Conservation (phyloP, 148 eudicot genomes). For the Dianthus caryophyllus region DNA sequence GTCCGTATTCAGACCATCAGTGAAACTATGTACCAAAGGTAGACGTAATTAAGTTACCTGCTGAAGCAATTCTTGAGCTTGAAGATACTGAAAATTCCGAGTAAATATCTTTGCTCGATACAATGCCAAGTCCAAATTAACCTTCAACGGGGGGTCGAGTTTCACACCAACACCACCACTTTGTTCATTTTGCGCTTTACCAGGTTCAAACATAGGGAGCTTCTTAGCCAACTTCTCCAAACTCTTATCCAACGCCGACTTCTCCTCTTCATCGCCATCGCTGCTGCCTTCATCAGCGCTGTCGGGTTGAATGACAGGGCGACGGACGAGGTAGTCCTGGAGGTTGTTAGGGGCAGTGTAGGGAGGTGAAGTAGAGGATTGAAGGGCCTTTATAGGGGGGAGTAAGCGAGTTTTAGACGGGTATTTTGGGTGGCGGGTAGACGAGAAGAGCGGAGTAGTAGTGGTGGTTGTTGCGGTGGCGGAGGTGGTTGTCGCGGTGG, state of each 20-base stretch:
- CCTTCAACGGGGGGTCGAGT: conserved; percentile 48
- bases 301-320: conserved; percentile 51
- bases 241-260: conserved; percentile 44
- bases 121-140: conserved; percentile 84
- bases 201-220: conserved; percentile 79
- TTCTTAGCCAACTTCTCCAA: conserved; percentile 66
- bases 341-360: conserved; percentile 34
- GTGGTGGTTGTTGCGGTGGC: conserved; percentile 25
- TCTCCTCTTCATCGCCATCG: conserved; percentile 17
- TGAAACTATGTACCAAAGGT: neutral
- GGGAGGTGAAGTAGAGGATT: conserved; percentile 27
- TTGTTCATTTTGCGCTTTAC: conserved; percentile 36
- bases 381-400: conserved; percentile 36
- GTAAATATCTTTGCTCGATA: conserved; percentile 63
- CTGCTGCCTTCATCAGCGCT: conserved; percentile 26
- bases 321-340: conserved; percentile 59
- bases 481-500: conserved; percentile 33
- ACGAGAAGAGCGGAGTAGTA: conserved; percentile 34
- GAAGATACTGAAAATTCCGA: conserved; percentile 48
- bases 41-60: conserved; percentile 37
- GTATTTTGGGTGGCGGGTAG: conserved; percentile 36
- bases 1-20: neutral
- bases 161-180: neutral
- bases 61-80: conserved; percentile 64
- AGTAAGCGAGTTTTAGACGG: conserved; percentile 29